Evolutionary conservation across 2,329 filamentous ascomycete species (phyloP).

Genomic region (Aspergillus hortae): DNA sequence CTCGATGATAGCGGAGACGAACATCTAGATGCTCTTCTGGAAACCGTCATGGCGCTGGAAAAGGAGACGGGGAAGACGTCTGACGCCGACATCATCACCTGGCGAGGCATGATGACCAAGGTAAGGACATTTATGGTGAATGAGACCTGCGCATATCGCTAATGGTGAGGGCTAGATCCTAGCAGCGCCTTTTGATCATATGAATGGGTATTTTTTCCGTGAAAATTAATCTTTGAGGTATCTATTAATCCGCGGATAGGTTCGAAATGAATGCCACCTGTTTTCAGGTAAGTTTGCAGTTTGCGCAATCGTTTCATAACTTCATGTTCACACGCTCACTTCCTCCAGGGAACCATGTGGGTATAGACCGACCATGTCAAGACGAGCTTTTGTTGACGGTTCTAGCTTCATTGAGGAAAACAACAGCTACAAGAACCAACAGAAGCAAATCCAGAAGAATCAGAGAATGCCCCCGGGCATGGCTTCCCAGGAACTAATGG

Average conservation of each 20-base stretch:
- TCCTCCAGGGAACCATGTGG: slow-evolving; percentile 53
- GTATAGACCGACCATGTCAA: slow-evolving; percentile 11
- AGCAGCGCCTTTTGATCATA: slow-evolving; percentile 74
- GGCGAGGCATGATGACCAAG: slow-evolving; percentile 99
- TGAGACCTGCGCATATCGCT: neutral
- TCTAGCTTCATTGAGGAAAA: slow-evolving; percentile 89
- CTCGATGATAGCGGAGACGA: slow-evolving; percentile 80
- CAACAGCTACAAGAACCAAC: slow-evolving; percentile 65
- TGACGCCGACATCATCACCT: slow-evolving; percentile 80
- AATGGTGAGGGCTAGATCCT: slow-evolving; percentile 64
- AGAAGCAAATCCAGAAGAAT: slow-evolving; percentile 56
- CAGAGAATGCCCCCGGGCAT: slow-evolving; percentile 50
- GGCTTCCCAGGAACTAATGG: slow-evolving; percentile 75
- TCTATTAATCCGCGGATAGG: slow-evolving; percentile 42
- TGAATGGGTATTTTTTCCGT: slow-evolving; percentile 62
- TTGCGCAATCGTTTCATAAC: neutral
- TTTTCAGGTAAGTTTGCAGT: slow-evolving; percentile 63
- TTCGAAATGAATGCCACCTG: slow-evolving; percentile 96
- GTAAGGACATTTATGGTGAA: slow-evolving; percentile 43
- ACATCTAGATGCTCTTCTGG: slow-evolving; percentile 80
- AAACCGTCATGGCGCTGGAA: slow-evolving; percentile 71
- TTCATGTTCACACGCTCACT: slow-evolving; percentile 15
- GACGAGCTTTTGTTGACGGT: slow-evolving; percentile 10
- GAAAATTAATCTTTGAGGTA: neutral
- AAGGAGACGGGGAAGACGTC: slow-evolving; percentile 62